Evolutionary conservation across 73 alveolate species (phyloP), one percentile per base, ranked within the genome.

Genomic region (Blepharisma stoltei): DNA sequence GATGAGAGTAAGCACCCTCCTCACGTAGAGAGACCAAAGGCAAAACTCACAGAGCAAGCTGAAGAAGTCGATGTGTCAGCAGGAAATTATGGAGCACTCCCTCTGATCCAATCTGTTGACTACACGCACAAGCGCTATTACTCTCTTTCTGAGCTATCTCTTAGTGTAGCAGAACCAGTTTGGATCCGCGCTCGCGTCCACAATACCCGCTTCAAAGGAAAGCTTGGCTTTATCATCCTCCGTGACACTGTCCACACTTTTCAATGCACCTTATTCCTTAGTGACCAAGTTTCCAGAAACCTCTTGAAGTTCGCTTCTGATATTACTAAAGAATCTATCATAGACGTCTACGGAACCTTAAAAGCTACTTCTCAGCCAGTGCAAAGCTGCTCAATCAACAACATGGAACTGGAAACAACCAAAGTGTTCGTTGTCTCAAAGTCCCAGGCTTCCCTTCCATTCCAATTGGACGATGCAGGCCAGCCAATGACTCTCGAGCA

Each of bases 381-480:
- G 44, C 82, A 85, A 68, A 80, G 93, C 70, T 88, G 96, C 66
- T 80, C 99, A 11, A 85, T 78, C 77, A 85, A 91, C 86, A 91
- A 93, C 80, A 93, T 94, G 3, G 99, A 96, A 82, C 82, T 96
- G 50, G 83, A 80, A 37, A 76, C 94, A 66, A 71, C 77, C 50
- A 88, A 90, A 77, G 71, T 94, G 52, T 85, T 81, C 85, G 89
- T 90, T 23, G 92, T 87, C 48, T 76, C 89, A 43, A 83, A 92
- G 77, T 91, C 98, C 23, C 89, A 80, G 6, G 96, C 97, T 54
- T 81, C 83, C 67, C 94, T 96, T 76, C 99, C 99, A 60, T 93
- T 96, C 90, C 91, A 96, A 88, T 70, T 96, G 67, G 97, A 93
- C 53, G 99, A 96, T 87, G 99, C 99, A 9, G 90, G 96, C 76